Conservation (phyloP, 2,329 filamentous ascomycete species). For the Curvularia sp. region DNA sequence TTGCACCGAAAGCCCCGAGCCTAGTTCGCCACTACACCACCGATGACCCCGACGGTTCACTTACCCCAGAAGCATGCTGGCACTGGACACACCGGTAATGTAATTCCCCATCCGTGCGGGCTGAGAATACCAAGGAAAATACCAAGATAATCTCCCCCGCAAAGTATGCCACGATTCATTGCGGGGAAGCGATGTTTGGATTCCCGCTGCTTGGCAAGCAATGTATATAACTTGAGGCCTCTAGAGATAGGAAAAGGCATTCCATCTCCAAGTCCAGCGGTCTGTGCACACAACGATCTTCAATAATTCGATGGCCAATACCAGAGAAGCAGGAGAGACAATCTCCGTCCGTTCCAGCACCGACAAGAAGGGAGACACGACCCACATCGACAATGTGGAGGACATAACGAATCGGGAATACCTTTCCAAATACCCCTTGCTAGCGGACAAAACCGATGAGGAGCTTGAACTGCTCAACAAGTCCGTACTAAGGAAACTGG, state of each 20-base stretch:
- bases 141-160: background rate
- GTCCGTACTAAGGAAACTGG: conserved; percentile 32
- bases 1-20: background rate
- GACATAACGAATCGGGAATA: background rate
- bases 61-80: background rate
- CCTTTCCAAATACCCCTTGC: background rate
- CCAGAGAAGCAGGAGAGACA: background rate
- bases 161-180: background rate
- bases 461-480: conserved; percentile 36
- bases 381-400: background rate
- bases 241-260: background rate
- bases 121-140: background rate
- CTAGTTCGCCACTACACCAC: background rate
- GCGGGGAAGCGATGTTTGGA: background rate
- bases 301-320: background rate
- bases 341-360: background rate
- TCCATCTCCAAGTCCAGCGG: too few relatives aligned
- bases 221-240: background rate
- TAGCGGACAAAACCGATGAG: background rate
- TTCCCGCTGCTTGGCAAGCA: background rate
- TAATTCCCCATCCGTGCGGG: background rate
- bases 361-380: background rate
- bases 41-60: background rate
- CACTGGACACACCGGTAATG: background rate
- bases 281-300: background rate